phyloP scores from a whole-genome alignment of 306 rosid species.

The Morella rubra region DNA sequence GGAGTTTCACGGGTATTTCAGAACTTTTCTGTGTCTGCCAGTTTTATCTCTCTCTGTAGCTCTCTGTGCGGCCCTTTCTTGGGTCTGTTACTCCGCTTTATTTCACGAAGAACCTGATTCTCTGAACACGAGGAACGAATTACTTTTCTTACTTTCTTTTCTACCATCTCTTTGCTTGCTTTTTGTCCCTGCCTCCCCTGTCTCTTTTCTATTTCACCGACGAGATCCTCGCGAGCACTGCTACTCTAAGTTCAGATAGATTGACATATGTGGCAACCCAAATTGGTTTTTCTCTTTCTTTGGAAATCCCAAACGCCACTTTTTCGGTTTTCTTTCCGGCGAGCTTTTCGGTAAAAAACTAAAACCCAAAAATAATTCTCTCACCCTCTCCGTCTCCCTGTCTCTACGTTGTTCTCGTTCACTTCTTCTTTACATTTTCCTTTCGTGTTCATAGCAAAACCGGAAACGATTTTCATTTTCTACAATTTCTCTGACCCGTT shows the following conservation, averaged over 20 bases:
- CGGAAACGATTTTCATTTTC: background rate
- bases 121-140: conserved; percentile 34
- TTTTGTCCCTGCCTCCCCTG: conserved; percentile 8
- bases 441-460: background rate
- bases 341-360: conserved; percentile 32
- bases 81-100: conserved; percentile 27
- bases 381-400: background rate
- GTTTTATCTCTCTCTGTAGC: background rate
- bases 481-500: background rate
- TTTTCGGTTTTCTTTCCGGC: conserved; percentile 38
- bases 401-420: conserved; percentile 17
- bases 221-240: conserved; percentile 2
- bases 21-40: conserved; percentile 28
- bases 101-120: conserved; percentile 65
- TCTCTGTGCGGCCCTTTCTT: conserved; percentile 10
- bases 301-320: conserved; percentile 25
- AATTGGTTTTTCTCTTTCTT: conserved; percentile 17
- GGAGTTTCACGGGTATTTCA: conserved; percentile 27
- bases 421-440: conserved; percentile 5
- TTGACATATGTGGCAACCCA: conserved; percentile 26
- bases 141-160: conserved; percentile 29
- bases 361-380: background rate
- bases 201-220: background rate
- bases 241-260: background rate
- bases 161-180: conserved; percentile 16